A percentile compares a stretch with the other conserved stretches of the same genome.
Conservation (phyloP, 2,329 filamentous ascomycete genomes). For the Mollisia scopiformis region DNA sequence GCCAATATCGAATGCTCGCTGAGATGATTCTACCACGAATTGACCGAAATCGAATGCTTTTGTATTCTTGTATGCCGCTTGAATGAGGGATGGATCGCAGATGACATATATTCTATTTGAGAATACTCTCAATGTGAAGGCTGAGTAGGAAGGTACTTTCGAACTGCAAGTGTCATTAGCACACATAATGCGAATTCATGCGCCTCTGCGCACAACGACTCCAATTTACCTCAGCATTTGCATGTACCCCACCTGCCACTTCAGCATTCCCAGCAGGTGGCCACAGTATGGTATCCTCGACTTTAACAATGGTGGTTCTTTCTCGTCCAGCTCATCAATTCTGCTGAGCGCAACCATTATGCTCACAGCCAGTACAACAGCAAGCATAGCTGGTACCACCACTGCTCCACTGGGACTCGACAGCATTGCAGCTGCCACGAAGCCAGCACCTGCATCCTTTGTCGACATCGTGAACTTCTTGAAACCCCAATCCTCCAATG, state of each 20-base stretch:
- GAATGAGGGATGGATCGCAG: slow-evolving; percentile 44
- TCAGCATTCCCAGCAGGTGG: slow-evolving; percentile 48
- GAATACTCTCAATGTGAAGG: slow-evolving; percentile 50
- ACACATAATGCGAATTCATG: background rate
- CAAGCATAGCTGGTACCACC: slow-evolving; percentile 5
- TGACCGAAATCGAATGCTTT: slow-evolving; percentile 47
- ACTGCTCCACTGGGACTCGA: slow-evolving; percentile 7
- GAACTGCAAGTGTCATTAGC: slow-evolving; percentile 14
- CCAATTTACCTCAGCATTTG: slow-evolving; percentile 41
- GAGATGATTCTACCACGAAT: slow-evolving; percentile 43
- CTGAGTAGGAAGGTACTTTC: slow-evolving; percentile 31
- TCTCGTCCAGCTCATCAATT: slow-evolving; percentile 6
- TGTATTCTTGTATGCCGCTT: slow-evolving; percentile 42
- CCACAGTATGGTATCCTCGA: slow-evolving; percentile 47
- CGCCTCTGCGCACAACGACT: slow-evolving; percentile 9
- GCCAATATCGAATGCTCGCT: slow-evolving; percentile 43
- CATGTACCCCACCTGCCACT: slow-evolving; percentile 41
- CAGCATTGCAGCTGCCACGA: slow-evolving; percentile 4
- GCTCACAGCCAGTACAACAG: slow-evolving; percentile 10
- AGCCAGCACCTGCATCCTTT: slow-evolving; percentile 1
- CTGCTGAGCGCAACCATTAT: slow-evolving; percentile 10
- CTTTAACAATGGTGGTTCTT: slow-evolving; percentile 46
- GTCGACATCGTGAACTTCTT: slow-evolving; percentile 10
- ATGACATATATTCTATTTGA: slow-evolving; percentile 49
- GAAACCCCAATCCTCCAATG: background rate